Percentiles rank a stretch among this genome's conserved stretches.
Conservation (phyloP, 108 stramenopile genomes). For the Pseudonitzschia multistriata region DNA sequence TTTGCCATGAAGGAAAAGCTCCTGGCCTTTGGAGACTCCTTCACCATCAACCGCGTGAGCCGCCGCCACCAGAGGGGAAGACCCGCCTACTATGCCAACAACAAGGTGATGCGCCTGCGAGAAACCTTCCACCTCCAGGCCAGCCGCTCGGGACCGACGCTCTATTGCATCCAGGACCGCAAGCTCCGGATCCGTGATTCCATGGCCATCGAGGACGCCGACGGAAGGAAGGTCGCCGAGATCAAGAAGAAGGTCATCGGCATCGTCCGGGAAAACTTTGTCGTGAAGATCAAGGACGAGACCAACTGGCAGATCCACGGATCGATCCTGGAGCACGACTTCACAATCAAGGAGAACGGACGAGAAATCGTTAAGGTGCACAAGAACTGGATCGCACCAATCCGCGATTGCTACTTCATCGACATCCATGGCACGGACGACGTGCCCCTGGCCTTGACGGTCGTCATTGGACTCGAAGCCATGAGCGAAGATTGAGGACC, state of each 20-base stretch:
- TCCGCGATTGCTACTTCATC: conserved; percentile 13
- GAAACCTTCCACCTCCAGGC: background rate
- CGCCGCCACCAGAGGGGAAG: conserved; percentile 2
- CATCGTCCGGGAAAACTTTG: conserved; percentile 13
- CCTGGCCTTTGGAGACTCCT: background rate
- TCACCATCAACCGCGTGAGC: conserved; percentile 6
- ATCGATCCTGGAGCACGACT: conserved; percentile 13
- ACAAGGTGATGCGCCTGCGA: conserved; percentile 6
- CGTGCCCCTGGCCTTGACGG: conserved; percentile 7
- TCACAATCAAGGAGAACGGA: conserved; percentile 12
- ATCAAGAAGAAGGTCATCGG: conserved; percentile 10
- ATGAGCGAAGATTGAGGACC: background rate
- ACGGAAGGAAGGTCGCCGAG: conserved; percentile 7
- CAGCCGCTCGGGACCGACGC: background rate
- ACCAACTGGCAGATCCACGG: conserved; percentile 10
- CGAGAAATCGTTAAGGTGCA: conserved; percentile 6
- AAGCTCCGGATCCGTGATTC: conserved; percentile 5
- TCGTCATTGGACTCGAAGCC: conserved; percentile 10
- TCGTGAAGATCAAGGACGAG: conserved; percentile 7
- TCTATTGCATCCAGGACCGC: conserved; percentile 4
- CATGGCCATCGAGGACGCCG: conserved; percentile 11
- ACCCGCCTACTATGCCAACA: conserved; percentile 7
- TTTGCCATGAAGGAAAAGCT: conserved; percentile 11
- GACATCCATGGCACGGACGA: conserved; percentile 6
- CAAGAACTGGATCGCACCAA: conserved; percentile 17